Evolutionary conservation across 1,284 basidiomycete genomes (phyloP), one percentile per base, ranked within the genome.

Genomic region (Schizopora paradoxa): DNA sequence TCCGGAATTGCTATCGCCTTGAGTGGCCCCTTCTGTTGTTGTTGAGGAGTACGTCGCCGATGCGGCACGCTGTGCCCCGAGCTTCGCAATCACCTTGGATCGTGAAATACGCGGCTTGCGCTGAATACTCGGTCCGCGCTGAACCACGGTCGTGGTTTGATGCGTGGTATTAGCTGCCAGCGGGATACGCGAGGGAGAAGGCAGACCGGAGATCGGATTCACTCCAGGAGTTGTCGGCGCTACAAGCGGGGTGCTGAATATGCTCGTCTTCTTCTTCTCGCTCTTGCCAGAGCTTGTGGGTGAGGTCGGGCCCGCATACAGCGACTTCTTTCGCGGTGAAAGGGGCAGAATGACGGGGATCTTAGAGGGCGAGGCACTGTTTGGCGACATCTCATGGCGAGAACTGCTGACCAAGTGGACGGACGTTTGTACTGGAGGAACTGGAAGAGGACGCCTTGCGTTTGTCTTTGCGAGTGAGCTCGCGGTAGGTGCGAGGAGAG

Each of bases 61-160:
- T 3, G 65, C 73, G 16, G 72, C 76, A 6, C 83, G 74, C 60
- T 53, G 51, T n/a, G 80, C 81, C 4, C 79, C 83, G 19, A 88
- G 66, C 55, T 71, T 77, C 1, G 85, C 82, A 41, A 88, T 86
- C 28, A 89, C 82, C 49, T 79, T 81, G 21, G 83, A 83, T 19
- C 86, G 75, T 28, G 86, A 88, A 51, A 88, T 84, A 7, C 83
- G 76, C 4, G 86, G 86, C 55, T 77, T 79, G 51, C 82, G 75
- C 10, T 70, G 35, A 2, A 35, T 36, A 36, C 27, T 69, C 18
- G 70, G 64, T 49, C 67, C 64, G 4, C 59, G 56, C 6, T 57
- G 59, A 7, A 58, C 51, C 2, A 48, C 51, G 11, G 51, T 54
- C 5, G 54, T 53, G 47, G 56, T 54, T 35, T 51, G 54, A 8